Conservation (phyloP, 495 filamentous ascomycete genomes). For the Pseudevernia furfuracea region DNA sequence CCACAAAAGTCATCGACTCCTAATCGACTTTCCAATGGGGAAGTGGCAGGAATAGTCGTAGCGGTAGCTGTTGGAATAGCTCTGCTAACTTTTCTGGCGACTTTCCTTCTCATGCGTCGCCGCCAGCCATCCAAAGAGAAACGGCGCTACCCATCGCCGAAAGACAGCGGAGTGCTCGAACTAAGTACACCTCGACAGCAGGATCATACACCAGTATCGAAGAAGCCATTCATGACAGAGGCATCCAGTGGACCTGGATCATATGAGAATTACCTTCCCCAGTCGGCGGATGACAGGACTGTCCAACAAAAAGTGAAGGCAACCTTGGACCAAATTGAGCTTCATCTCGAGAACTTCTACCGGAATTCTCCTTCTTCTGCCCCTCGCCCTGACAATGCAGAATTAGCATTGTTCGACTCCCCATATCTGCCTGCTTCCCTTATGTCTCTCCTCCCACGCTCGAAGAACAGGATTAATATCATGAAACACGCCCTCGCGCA, state of each 20-base stretch:
- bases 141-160: not conserved
- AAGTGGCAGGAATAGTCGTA: conserved; percentile 32
- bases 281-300: conserved; percentile 25
- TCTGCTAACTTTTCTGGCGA: conserved; percentile 29
- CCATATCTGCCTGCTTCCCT: conserved; percentile 9
- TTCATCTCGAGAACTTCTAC: conserved; percentile 31
- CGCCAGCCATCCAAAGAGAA: not conserved
- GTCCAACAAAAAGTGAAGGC: conserved; percentile 18
- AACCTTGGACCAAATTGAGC: conserved; percentile 25
- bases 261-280: conserved; percentile 19
- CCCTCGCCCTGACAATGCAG: not conserved
- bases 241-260: not conserved
- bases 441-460: conserved; percentile 3
- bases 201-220: not conserved
- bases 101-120: conserved; percentile 27
- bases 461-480: not conserved
- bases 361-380: conserved; percentile 7
- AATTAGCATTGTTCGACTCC: conserved; percentile 15
- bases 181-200: not conserved
- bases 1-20: too few relatives aligned
- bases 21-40: conserved; percentile 20
- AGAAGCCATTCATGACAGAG: not conserved
- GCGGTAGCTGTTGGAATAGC: conserved; percentile 29
- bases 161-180: not conserved
- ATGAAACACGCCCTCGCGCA: conserved; percentile 18